phyloP scores from a whole-genome alignment of 2,329 filamentous ascomycete genomes.

The Epichloe coenophiala region DNA sequence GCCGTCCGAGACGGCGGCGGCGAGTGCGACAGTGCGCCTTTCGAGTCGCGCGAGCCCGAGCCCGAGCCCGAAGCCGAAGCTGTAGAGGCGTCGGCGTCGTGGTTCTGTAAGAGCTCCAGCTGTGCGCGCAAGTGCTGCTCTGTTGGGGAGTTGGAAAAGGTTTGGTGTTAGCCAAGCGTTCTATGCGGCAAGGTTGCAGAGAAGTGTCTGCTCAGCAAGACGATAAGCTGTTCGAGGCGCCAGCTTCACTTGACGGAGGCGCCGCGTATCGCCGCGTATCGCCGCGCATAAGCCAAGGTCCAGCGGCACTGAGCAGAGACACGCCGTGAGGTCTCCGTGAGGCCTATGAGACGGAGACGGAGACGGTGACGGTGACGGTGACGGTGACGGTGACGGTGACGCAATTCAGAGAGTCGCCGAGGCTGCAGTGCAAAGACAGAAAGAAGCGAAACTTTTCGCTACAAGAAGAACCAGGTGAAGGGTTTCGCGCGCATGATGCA shows the following conservation, averaged over 20 bases:
- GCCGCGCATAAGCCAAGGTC: too few relatives aligned
- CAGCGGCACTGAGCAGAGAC: neutral
- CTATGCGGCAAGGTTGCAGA: neutral
- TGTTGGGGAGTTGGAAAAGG: slow-evolving; percentile 8
- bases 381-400: neutral
- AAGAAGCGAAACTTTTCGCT: neutral
- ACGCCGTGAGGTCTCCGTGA: neutral
- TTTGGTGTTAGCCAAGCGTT: slow-evolving; percentile 8
- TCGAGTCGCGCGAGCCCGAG: slow-evolving; percentile 15
- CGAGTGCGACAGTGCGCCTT: slow-evolving; percentile 16
- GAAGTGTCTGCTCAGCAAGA: neutral
- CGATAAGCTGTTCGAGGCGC: neutral
- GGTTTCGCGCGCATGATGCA: neutral
- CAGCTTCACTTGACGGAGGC: neutral
- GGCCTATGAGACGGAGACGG: neutral
- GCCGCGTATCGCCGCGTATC: neutral
- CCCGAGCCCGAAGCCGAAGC: slow-evolving; percentile 2
- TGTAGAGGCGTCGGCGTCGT: slow-evolving; percentile 22
- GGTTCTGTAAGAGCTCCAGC: slow-evolving; percentile 29
- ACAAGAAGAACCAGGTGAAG: neutral
- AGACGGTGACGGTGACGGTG: neutral
- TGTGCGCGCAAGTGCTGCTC: slow-evolving; percentile 30
- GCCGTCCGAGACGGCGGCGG: slow-evolving; percentile 17
- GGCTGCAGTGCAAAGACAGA: neutral
- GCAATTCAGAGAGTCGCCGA: neutral